Base-by-base conservation (phyloP, 2,329 filamentous ascomycete species). In the Canariomyces notabilis region DNA sequence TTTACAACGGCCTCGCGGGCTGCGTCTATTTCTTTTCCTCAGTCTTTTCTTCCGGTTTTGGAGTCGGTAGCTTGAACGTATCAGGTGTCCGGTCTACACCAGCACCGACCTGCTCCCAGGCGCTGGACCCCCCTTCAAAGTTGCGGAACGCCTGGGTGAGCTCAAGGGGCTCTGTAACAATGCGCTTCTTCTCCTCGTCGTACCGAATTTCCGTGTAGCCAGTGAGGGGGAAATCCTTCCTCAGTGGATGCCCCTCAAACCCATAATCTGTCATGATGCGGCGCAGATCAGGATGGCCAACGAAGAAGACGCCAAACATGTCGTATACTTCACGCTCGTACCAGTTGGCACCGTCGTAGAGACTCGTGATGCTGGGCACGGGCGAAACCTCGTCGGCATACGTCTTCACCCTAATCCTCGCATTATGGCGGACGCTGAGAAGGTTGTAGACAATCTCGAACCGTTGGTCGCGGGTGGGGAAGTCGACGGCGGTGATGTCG, bases 191-290 rank as follows among this genome's bases (percentile, higher is more conserved):
- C 79, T 98, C 94, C 73, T 98, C 93, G 59, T 98, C 93, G 65
- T 94, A 98, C 63, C 93, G 80, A 58, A 98, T 85, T 74, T 98
- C 94, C 26, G 93, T 98, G 75, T 98, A 98, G 38, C 93, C 93
- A 2, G 93, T 96, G 66, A 98, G 73, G 18, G 93, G 93, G 74
- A 98, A 98, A 66, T 98, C 93, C 75, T 98, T 98, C 64, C 94
- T 82, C 64, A 98, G 73, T 34, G 93, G 93, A 72, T 98, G 93
- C 43, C 93, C 93, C 67, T 98, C 94, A 64, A 98, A 98, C 43
- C 93, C 93, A 68, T 98, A 98, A 68, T 98, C 93, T 56, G 93
- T 98, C 91, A 98, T 94, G 73, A 98, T 97, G 59, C 93, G 82
- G 67, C 93, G 83, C 59, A 98, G 76, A 72, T 98, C 94, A 32